Evolutionary conservation across 306 rosid species (phyloP), one percentile per base, ranked within the genome.

Genomic region (Prunus dulcis): DNA sequence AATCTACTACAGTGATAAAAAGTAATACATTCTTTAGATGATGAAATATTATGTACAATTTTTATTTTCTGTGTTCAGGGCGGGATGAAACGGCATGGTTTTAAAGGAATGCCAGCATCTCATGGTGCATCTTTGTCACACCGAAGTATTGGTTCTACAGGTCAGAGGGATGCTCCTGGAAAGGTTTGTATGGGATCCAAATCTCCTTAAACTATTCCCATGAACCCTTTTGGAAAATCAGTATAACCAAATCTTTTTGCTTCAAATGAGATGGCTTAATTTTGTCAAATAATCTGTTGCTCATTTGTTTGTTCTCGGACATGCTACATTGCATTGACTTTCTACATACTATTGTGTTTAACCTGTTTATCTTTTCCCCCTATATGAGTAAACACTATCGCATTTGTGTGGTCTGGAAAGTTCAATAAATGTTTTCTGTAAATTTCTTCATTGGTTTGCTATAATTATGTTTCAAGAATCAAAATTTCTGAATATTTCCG

Each of bases 101-200:
- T 82, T 84, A 20, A 19, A 2, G 99, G 99, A 78, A 49, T 64
- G 79, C 93, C 98, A 18, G 99, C 93, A 67, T 69, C 85, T 76
- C 98, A 92, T 50, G 99, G 99, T 76, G 80, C 87, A 20, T 96
- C 99, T 27, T 3, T 51, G 71, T 74, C 90, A 0, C 93, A 91
- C 79, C 86, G 97, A 76, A 78, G 82, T 47, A 8, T 10, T 62
- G 99, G 99, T 79, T 95, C 99, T 64, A 81, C 86, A 2, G 98
- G 99, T 72, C 90, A 82, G 81, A 78, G 89, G 77, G 92, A 86
- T 79, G 80, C 80, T 78, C 88, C 89, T 45, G 97, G 97, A 81
- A 96, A 45, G 97, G 99, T 92, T 49, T 56, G 81, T 70, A 50
- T 23, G 38, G 66, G 72, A 76, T 76, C 45, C 52, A 28, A 34